Evolutionary conservation across 805 yeast species (phyloP).

Genomic region (Barnettozyma botsteinii): DNA sequence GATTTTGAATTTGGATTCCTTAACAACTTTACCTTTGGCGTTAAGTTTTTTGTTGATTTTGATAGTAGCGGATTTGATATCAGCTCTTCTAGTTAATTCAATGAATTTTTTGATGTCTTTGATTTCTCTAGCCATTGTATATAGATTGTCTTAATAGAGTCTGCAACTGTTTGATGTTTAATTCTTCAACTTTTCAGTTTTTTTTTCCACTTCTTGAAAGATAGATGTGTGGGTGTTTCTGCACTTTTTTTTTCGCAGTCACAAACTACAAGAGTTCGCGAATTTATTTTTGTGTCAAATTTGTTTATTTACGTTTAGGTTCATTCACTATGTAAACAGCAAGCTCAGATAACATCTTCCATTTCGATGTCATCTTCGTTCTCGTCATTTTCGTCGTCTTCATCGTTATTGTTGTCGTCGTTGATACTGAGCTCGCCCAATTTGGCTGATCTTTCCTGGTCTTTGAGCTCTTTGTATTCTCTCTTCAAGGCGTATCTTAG

Average conservation of each 20-base stretch:
- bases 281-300: not conserved
- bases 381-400: constrained; percentile 52
- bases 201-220: not conserved
- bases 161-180: not conserved
- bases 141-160: constrained; percentile 6
- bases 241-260: constrained; percentile 7
- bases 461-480: constrained; percentile 77
- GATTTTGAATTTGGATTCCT: constrained; percentile 98
- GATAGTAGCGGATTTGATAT: constrained; percentile 88
- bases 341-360: constrained; percentile 53
- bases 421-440: constrained; percentile 44
- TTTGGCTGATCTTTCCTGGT: constrained; percentile 66
- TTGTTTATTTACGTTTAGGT: not conserved
- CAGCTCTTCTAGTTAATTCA: constrained; percentile 94
- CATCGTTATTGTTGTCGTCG: constrained; percentile 22
- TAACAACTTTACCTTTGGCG: constrained; percentile 76
- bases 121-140: constrained; percentile 51
- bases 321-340: no score
- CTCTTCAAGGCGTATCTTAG: constrained; percentile 84
- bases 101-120: constrained; percentile 96
- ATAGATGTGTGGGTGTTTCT: constrained; percentile 11
- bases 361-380: constrained; percentile 67
- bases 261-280: constrained; percentile 3
- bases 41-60: constrained; percentile 84
- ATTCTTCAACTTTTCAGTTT: constrained; percentile 17